These are phyloP conservation scores for Chaetoscypha palmicola DNA, from an alignment of 2,329 filamentous ascomycete genomes.

Conservation along the genomic window DNA sequence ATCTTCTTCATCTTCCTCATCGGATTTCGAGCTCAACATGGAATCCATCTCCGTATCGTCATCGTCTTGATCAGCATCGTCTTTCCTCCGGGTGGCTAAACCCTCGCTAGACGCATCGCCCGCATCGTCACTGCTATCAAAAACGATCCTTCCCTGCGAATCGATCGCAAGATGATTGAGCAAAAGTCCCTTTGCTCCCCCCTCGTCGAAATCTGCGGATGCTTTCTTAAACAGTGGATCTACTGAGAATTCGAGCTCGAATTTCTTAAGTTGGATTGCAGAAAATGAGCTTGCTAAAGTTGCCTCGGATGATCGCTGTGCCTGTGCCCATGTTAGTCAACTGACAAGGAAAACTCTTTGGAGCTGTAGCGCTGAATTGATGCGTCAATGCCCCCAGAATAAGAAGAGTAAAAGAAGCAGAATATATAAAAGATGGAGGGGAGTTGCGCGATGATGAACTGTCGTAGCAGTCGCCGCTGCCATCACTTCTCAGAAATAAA, in stretches of 20 bases:
- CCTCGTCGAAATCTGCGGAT: conserved; percentile 96
- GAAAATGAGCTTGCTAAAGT: conserved; percentile 85
- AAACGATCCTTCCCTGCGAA: conserved; percentile 84
- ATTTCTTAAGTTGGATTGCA: conserved; percentile 88
- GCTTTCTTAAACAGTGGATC: conserved; percentile 99
- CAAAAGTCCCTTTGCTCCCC: conserved; percentile 88
- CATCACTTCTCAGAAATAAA: no score
- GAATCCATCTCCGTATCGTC: conserved; percentile 36
- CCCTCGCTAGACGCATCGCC: conserved; percentile 42
- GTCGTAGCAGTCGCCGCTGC: no score
- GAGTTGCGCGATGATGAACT: no score
- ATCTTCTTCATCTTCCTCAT: conserved; percentile 45
- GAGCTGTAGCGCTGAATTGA: no score
- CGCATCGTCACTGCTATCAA: conserved; percentile 91
- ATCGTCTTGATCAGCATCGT: conserved; percentile 56
- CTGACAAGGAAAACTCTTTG: no score
- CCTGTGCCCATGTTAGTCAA: conserved; percentile 31
- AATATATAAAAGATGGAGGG: no score
- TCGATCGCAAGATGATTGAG: conserved; percentile 98
- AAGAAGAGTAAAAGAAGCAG: no score
- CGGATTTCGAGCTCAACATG: conserved; percentile 31
- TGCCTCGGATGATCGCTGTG: conserved; percentile 79
- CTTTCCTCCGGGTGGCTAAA: conserved; percentile 34
- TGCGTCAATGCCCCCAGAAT: no score
- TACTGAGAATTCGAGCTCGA: conserved; percentile 92